phyloP scores from a whole-genome alignment of 768 basidiomycete genomes.

The Boletus pseudo-olivaceus region DNA sequence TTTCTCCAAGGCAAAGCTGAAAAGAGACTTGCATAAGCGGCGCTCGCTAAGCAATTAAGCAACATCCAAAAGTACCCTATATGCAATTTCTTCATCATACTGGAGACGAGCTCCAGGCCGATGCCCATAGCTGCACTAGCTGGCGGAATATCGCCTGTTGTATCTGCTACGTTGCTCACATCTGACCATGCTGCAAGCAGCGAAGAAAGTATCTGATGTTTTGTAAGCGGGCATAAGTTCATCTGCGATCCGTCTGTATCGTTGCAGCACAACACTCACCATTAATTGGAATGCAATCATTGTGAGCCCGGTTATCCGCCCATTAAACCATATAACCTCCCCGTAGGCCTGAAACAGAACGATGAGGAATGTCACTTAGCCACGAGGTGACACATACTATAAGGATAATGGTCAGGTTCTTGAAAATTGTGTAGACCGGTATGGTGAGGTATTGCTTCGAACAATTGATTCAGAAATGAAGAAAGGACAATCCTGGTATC shows the following conservation, averaged over 20 bases:
- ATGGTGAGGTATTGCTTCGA: slow-evolving; percentile 92
- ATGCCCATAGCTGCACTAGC: slow-evolving; percentile 26
- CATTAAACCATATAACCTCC: slow-evolving; percentile 96
- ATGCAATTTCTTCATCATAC: slow-evolving; percentile 53
- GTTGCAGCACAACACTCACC: slow-evolving; percentile 43
- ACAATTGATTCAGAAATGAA: background rate
- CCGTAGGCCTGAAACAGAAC: slow-evolving; percentile 74
- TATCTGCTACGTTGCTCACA: slow-evolving; percentile 42
- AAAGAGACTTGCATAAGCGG: slow-evolving; percentile 69
- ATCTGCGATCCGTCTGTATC: background rate
- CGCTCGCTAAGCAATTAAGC: slow-evolving; percentile 84
- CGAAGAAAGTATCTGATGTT: slow-evolving; percentile 77
- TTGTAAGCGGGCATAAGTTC: background rate
- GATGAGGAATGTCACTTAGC: background rate
- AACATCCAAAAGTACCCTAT: slow-evolving; percentile 97
- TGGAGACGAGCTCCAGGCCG: slow-evolving; percentile 37
- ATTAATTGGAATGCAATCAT: slow-evolving; percentile 89
- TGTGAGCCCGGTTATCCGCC: slow-evolving; percentile 81
- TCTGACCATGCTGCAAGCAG: slow-evolving; percentile 97
- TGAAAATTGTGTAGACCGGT: slow-evolving; percentile 98
- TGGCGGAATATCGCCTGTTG: slow-evolving; percentile 23
- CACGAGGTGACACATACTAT: slow-evolving; percentile 56
- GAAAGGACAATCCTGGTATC: background rate
- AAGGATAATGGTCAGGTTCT: slow-evolving; percentile 98
- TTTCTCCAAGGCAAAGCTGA: background rate